Evolutionary conservation across 306 rosid genomes (phyloP).

Genomic region (Hippophae gyantsensis): DNA sequence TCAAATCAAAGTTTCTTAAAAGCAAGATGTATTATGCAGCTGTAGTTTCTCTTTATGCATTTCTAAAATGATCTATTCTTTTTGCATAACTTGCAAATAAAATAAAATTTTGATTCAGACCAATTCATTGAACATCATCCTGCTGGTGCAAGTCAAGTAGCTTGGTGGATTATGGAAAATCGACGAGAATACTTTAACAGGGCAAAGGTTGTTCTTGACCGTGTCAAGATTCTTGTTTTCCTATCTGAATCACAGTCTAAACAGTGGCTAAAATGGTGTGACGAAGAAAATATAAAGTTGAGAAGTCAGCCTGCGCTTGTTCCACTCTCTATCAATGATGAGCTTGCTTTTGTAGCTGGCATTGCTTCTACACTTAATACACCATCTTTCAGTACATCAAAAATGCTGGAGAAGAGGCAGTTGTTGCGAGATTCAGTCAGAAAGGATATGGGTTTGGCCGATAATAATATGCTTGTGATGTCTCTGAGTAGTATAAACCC

Average conservation of each 20-base stretch:
- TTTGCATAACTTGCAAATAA: too few species aligned
- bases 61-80: too few species aligned
- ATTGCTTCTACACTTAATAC: slow-evolving; percentile 72
- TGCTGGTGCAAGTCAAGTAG: slow-evolving; percentile 69
- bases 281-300: slow-evolving; percentile 57
- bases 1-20: too few species aligned
- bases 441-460: slow-evolving; percentile 65
- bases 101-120: slow-evolving; percentile 31
- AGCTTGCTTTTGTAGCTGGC: slow-evolving; percentile 76
- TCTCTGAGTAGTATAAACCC: slow-evolving; percentile 85
- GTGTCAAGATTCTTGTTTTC: slow-evolving; percentile 59
- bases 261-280: slow-evolving; percentile 78
- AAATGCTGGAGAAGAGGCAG: slow-evolving; percentile 53
- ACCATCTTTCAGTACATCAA: slow-evolving; percentile 45
- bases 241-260: slow-evolving; percentile 69
- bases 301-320: slow-evolving; percentile 55
- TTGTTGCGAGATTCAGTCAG: slow-evolving; percentile 53
- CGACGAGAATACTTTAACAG: slow-evolving; percentile 76
- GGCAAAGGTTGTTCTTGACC: slow-evolving; percentile 52
- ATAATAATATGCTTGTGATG: slow-evolving; percentile 67
- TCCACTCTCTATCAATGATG: slow-evolving; percentile 75
- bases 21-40: too few species aligned
- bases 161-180: slow-evolving; percentile 98
- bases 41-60: too few species aligned
- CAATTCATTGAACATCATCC: slow-evolving; percentile 71